Evolutionary conservation across 2,329 filamentous ascomycete species (phyloP).

Genomic region (Emergomyces pasteurianus): DNA sequence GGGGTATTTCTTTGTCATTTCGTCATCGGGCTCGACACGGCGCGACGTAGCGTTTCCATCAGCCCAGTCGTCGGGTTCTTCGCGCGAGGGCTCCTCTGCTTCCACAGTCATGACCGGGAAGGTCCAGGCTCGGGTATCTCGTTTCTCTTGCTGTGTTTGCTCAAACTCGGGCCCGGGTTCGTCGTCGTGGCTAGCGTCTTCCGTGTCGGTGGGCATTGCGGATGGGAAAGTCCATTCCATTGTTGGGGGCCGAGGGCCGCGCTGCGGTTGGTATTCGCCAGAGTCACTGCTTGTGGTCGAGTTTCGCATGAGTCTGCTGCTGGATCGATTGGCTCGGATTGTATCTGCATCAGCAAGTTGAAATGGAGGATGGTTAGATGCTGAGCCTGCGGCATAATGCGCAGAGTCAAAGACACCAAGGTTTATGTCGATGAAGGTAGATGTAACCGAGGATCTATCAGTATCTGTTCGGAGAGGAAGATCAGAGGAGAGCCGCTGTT

Average conservation of each 20-base stretch:
- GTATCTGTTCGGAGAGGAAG: conserved; percentile 39
- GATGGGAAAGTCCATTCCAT: conserved; percentile 37
- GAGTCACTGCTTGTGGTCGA: conserved; percentile 20
- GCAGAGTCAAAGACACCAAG: conserved; percentile 40
- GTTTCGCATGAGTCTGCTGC: conserved; percentile 32
- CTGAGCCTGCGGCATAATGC: conserved; percentile 41
- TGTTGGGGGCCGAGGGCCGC: conserved; percentile 32
- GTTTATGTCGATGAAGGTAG: conserved; percentile 44
- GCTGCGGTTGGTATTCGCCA: conserved; percentile 18
- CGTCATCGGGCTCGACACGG: conserved; percentile 14
- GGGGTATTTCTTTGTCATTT: not conserved
- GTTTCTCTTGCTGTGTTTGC: conserved; percentile 15
- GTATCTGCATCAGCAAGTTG: conserved; percentile 43
- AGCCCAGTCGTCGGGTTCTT: conserved; percentile 10
- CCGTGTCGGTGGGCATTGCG: conserved; percentile 16
- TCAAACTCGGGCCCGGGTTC: conserved; percentile 11
- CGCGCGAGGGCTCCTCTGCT: conserved; percentile 7
- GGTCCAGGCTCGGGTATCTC: conserved; percentile 42
- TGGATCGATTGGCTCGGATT: conserved; percentile 43
- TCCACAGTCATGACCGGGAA: conserved; percentile 35
- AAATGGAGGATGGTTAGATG: conserved; percentile 38
- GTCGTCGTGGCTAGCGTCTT: conserved; percentile 12
- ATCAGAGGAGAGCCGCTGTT: conserved; percentile 39
- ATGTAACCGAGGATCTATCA: conserved; percentile 36
- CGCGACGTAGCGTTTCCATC: not conserved